Base-by-base conservation (phyloP, 345 rosid species). In the Brassica rapa region DNA sequence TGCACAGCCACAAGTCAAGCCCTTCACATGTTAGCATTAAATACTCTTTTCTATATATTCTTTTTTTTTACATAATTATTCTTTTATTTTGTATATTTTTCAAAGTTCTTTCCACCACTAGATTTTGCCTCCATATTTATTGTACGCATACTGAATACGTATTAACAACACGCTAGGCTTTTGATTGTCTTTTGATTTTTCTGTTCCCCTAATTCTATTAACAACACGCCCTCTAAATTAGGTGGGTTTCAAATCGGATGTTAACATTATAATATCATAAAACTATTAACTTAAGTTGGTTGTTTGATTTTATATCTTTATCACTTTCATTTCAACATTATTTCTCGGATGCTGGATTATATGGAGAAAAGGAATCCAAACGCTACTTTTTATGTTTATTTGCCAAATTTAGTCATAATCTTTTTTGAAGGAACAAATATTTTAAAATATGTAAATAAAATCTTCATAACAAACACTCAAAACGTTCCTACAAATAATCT, bases 21-120 rank as follows among this genome's bases (percentile, higher is more conserved):
- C 67, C 62, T 75, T 70, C 83, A 75, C 83, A 80, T 80, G 80
- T 75, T 56, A 27, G 76, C 80, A 75, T 74, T 74, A 57, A 80
- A 64, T 68, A 53, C 66, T 74, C 70, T 29, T 68, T 25, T 46
- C 24, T 71, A 8, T 15, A 23, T 12, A 8, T 21, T 25, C 10
- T 68, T 56, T 41, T 43, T 12, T 68, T 2, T 8, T 19, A 14
- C 3, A 60, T 39, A 8, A 65, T 21, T 23, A 5, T 29, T 74
- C 9, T 4, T 60, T 57, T 70, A 6, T 43, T 73, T 79, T 79
- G 14, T 41, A 37, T 70, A 25, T 63, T 73, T 73, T 73, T 41
- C 16, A 41, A 70, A 66, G 8, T 61, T 53, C 8, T 6, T 43
- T 80, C 57, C 39, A 63, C 80, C 80, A 70, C 72, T 80, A 64